Evolutionary conservation across 106 monocot species (phyloP).

Genomic region (Acorus calamus): DNA sequence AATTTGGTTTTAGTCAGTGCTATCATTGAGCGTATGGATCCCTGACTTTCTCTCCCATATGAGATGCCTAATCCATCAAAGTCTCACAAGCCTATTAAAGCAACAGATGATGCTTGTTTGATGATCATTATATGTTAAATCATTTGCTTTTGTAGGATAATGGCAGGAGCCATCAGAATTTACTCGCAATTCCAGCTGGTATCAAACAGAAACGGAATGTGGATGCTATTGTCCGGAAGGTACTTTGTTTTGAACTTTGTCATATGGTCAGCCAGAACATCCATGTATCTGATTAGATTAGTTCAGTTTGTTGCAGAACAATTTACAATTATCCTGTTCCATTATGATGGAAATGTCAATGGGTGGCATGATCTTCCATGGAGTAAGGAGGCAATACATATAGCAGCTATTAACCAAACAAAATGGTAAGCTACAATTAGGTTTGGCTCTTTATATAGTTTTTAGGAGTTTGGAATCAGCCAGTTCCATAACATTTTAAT

Average conservation of each 20-base stretch:
- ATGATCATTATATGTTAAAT: no score
- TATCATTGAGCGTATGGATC: no score
- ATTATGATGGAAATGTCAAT: constrained; percentile 80
- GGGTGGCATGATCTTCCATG: constrained; percentile 64
- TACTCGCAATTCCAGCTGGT: constrained; percentile 67
- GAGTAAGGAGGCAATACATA: constrained; percentile 61
- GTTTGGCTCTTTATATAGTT: background rate
- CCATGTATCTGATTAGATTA: constrained; percentile 14
- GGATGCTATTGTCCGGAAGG: constrained; percentile 59
- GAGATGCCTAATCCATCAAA: no score
- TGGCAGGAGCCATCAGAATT: constrained; percentile 19
- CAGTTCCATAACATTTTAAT: no score
- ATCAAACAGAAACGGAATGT: constrained; percentile 52
- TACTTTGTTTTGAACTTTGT: constrained; percentile 1
- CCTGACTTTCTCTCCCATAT: no score
- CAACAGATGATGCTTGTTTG: no score
- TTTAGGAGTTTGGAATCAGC: no score
- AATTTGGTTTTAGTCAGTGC: no score
- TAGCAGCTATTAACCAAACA: constrained; percentile 62
- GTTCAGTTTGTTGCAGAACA: constrained; percentile 85
- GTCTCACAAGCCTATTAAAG: background rate
- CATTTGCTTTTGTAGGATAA: constrained; percentile 18
- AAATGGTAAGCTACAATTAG: constrained; percentile 40
- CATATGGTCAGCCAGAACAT: background rate
- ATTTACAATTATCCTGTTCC: constrained; percentile 67